A percentile compares a stretch with the other conserved stretches of the same genome.
These are phyloP conservation scores for Coriolopsis trogii DNA, from an alignment of 1,284 basidiomycete genomes.

Conservation along the genomic window DNA sequence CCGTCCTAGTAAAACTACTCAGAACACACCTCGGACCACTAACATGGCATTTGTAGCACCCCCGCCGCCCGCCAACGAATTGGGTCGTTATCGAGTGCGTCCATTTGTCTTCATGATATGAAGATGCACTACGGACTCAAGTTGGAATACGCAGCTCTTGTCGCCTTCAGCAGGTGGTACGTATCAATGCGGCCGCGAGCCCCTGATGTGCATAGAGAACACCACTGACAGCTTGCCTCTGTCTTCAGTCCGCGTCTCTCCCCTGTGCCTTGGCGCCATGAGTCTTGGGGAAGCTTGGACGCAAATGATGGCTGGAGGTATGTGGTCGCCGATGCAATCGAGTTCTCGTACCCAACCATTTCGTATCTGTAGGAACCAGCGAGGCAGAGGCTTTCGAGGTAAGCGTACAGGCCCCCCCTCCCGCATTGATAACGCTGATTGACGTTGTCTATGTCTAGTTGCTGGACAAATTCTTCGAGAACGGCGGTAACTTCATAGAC, in stretches of 20 bases:
- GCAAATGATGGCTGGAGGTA: constrained; percentile 6
- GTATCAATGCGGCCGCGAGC: no score
- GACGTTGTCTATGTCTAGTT: constrained; percentile 18
- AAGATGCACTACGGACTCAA: no score
- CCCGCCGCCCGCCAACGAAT: constrained; percentile 6
- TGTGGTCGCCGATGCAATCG: neutral
- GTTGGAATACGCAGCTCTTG: neutral
- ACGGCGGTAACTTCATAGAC: constrained; percentile 38
- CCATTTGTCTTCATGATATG: neutral
- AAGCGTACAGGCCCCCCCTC: no score
- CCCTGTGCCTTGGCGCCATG: constrained; percentile 18
- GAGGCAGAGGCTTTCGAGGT: constrained; percentile 15
- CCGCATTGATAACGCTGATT: neutral
- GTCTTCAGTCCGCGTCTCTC: constrained; percentile 13
- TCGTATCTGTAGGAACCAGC: no score
- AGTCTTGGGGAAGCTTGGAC: constrained; percentile 14
- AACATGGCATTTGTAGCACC: neutral
- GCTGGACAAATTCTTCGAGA: constrained; percentile 37
- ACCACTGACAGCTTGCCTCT: no score
- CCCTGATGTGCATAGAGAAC: no score
- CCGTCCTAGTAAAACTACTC: neutral
- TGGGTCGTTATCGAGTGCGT: constrained; percentile 11
- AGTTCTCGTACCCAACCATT: no score
- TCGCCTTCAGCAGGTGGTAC: neutral
- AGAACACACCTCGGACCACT: no score